Base-by-base conservation (phyloP, 768 basidiomycete species). In the Tylopilus sp. region DNA sequence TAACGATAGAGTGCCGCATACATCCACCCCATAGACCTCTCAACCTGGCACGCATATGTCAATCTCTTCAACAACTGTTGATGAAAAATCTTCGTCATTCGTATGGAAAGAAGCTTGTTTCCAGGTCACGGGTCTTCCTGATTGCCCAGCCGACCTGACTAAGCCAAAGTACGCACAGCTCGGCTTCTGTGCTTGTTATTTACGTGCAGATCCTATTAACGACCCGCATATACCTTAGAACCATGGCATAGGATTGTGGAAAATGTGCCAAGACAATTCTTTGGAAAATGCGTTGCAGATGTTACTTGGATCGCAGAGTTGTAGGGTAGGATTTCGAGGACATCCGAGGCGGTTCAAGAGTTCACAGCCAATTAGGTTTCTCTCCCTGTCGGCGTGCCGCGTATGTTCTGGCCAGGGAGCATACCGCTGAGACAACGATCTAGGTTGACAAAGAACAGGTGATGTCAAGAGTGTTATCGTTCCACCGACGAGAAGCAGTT, bases 271-370 rank as follows among this genome's bases (percentile, higher is more conserved):
- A n/a, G 5, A 48, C 41, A 12, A 21, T 57, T 33, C 18, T 61
- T 7, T 60, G 59, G 59, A 3, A 9, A 2, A 38, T 59, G 18
- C 58, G 58, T 1, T 49, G 43, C n/a, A 55, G 58, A 13, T 59
- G 59, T 43, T 59, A 57, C 35, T 21, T 9, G 11, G 21, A 23
- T 4, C 59, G 57, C 22, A 51, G 44, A 39, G 6, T 13, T 3
- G 18, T 3, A 33, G 30, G 38, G 58, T 45, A 47, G 17, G 40
- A 5, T 35, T 35, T 6, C 10, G 15, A 40, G 4, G 13, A 3
- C 21, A 5, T 30, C 33, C 9, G n/a, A 12, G 15, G 30, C 1
- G 10, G 8, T 13, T 20, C 7, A 22, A 10, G 13, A 15, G 9
- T 45, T 58, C 11, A 53, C 22, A 15, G 2, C 9, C 18, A 26